Evolutionary conservation across 163 green algal species (phyloP), one percentile per base, ranked within the genome.

Genomic region (Chlamydomonas reinhardtii): DNA sequence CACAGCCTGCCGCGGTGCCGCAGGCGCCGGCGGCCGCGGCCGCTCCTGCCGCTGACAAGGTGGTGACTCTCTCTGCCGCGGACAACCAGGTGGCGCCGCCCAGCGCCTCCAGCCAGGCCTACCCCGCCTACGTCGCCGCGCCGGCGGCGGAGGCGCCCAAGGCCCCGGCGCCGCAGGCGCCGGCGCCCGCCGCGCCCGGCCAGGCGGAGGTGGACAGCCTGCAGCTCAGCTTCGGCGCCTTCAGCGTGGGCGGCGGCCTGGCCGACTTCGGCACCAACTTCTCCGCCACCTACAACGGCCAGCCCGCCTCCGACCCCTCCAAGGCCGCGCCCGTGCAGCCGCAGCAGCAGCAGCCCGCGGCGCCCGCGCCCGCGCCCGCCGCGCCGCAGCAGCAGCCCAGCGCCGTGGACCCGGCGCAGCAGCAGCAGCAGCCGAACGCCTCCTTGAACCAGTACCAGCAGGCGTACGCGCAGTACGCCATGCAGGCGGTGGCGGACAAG

Each of bases 371-470:
- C 31, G 52, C 14, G 32, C 76, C 12, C 1, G 61, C 73, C 39
- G 66, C 76, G 48, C 48, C 31, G 20, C 66, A 71, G 66, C 77
- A 69, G 43, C 62, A 70, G 62, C 24, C 27, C 25, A 8, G 29
- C 12, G 27, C 25, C 62, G 62, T 22, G 62, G 24, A 68, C 19
- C 39, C 39, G 39, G 5, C 5, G 39, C 39, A 48, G 39, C 39
- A 48, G 39, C 39, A 5, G 39, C 39, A 48, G 39, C 39, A 48
- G 61, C n/a, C n/a, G n/a, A n/a, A n/a, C n/a, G n/a, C n/a, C n/a
- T n/a, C n/a, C n/a, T n/a, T n/a, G n/a, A 70, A 86, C 34, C 70
- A 73, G 54, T 81, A 87, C 82, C 82, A 87, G 82, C 82, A 87
- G 35, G 61, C 71, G 0, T 74, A 82, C 25, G 48, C 71, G 17